Evolutionary conservation across 805 yeast species (phyloP).

Genomic region (Metschnikowia borealis): DNA sequence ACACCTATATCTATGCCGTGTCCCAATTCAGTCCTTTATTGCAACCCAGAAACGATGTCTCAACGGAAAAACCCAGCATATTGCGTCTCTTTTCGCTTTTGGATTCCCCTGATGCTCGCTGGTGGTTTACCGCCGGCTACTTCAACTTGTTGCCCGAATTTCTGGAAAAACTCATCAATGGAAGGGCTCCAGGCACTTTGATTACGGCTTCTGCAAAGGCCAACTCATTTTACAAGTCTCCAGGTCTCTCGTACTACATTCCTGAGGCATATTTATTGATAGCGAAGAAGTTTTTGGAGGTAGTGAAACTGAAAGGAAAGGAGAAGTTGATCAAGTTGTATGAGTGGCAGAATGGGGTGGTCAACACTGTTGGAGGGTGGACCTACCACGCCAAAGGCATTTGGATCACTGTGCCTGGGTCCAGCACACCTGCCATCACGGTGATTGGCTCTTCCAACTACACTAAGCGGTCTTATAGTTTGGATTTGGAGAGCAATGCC

Average conservation of each 20-base stretch:
- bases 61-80: conserved; percentile 80
- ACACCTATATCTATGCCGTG: conserved; percentile 81
- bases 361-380: conserved; percentile 84
- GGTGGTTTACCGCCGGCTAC: conserved; percentile 96
- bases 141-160: conserved; percentile 85
- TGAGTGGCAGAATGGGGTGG: conserved; percentile 88
- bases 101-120: conserved; percentile 52
- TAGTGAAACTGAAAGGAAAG: conserved; percentile 41
- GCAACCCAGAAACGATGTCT: conserved; percentile 48
- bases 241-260: conserved; percentile 73
- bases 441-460: conserved; percentile 92
- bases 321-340: conserved; percentile 48
- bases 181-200: conserved; percentile 61
- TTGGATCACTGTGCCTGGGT: conserved; percentile 68
- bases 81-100: conserved; percentile 55
- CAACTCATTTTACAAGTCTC: conserved; percentile 84
- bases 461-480: conserved; percentile 81
- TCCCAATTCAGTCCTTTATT: conserved; percentile 87
- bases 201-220: conserved; percentile 90
- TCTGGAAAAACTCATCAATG: conserved; percentile 51
- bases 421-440: conserved; percentile 62
- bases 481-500: conserved; percentile 87
- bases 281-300: conserved; percentile 62
- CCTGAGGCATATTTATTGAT: conserved; percentile 85
- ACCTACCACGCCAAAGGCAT: conserved; percentile 97